phyloP scores from a whole-genome alignment of 1,284 basidiomycete species.

The Ustilago curta region DNA sequence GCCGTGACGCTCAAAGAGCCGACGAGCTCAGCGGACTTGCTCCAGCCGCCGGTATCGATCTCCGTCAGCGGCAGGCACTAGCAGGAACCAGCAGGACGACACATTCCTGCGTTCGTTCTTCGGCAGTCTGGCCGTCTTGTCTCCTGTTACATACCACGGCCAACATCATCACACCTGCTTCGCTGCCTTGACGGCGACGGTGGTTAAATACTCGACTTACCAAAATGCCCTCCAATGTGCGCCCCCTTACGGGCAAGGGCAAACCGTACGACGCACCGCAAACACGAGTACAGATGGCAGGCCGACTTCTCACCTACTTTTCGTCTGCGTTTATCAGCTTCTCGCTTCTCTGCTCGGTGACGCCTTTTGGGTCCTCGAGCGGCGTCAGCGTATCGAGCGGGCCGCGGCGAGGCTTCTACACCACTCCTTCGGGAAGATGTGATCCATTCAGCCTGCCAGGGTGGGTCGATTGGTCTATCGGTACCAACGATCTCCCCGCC shows the following conservation, averaged over 20 bases:
- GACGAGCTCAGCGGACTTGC: no score
- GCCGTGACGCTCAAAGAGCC: no score
- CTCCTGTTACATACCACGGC: no score
- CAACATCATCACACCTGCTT: no score
- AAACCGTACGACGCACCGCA: slow-evolving; percentile 5
- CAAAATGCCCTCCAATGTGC: slow-evolving; percentile 48
- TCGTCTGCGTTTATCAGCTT: slow-evolving; percentile 32
- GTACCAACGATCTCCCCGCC: slow-evolving; percentile 44
- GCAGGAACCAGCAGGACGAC: no score
- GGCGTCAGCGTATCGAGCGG: background rate
- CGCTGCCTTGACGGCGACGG: no score
- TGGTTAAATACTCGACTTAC: background rate
- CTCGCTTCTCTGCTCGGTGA: slow-evolving; percentile 39
- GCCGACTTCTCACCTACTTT: slow-evolving; percentile 34
- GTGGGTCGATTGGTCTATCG: slow-evolving; percentile 52
- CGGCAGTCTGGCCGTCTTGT: no score
- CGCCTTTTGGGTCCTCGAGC: slow-evolving; percentile 10
- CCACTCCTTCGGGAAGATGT: slow-evolving; percentile 28
- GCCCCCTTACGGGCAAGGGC: slow-evolving; percentile 47
- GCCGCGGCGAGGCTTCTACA: slow-evolving; percentile 18
- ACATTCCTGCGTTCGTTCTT: no score
- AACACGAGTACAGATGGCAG: slow-evolving; percentile 22
- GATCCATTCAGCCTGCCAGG: slow-evolving; percentile 57
- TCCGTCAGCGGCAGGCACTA: no score
- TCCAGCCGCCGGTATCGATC: no score